These are phyloP conservation scores for Auriculariales sp. DNA, from an alignment of 768 basidiomycete genomes.

Conservation along the genomic window DNA sequence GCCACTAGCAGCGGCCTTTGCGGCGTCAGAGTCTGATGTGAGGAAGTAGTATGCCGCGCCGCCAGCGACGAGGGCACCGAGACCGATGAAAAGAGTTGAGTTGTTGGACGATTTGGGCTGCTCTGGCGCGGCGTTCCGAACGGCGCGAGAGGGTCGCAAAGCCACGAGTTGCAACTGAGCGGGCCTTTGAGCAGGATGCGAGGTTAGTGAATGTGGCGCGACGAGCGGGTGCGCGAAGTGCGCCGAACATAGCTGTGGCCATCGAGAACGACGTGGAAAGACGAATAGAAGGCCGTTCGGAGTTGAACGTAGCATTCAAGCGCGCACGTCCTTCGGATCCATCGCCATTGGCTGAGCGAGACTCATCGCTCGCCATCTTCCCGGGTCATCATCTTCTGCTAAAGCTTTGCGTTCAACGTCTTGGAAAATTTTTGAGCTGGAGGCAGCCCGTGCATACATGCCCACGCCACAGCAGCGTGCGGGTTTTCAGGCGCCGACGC, in stretches of 20 bases:
- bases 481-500: too few species aligned
- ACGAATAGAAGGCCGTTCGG: not conserved
- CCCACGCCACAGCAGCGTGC: too few species aligned
- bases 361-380: too few species aligned
- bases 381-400: too few species aligned
- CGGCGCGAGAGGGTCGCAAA: not conserved
- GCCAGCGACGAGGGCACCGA: slow-evolving; percentile 43
- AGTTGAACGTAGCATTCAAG: too few species aligned
- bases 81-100: slow-evolving; percentile 40
- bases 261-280: not conserved
- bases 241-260: not conserved
- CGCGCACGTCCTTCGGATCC: too few species aligned
- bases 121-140: not conserved
- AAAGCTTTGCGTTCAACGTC: too few species aligned
- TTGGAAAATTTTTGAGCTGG: too few species aligned
- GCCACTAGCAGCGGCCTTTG: slow-evolving; percentile 36
- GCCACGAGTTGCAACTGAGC: not conserved
- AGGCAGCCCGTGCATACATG: too few species aligned
- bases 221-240: slow-evolving; percentile 6
- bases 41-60: slow-evolving; percentile 53
- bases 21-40: slow-evolving; percentile 29
- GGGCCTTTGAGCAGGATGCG: slow-evolving; percentile 13
- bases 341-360: too few species aligned
- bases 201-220: slow-evolving; percentile 11
- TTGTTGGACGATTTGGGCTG: slow-evolving; percentile 17